Evolutionary conservation across 1,284 basidiomycete genomes (phyloP).

Genomic region (Chondrostereum purpureum): DNA sequence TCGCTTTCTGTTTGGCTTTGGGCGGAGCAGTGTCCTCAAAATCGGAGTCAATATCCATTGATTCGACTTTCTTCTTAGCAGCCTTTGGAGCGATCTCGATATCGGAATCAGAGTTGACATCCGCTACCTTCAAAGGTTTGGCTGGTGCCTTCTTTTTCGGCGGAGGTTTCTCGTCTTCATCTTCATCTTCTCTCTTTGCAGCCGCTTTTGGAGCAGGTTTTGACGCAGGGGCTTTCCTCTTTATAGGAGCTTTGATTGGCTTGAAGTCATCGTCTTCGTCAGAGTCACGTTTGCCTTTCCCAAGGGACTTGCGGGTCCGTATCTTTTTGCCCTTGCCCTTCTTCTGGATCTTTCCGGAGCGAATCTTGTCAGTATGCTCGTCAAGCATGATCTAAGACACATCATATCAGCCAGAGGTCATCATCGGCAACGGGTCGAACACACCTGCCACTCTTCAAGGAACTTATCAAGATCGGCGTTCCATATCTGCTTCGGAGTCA

Average conservation of each 20-base stretch:
- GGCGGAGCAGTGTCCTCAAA: constrained; percentile 8
- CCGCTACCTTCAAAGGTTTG: constrained; percentile 3
- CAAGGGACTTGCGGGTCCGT: constrained; percentile 64
- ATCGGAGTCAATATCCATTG: constrained; percentile 5
- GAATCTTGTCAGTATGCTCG: constrained; percentile 49
- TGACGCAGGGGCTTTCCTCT: constrained; percentile 16
- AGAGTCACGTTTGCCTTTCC: constrained; percentile 25
- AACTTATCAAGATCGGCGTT: constrained; percentile 85
- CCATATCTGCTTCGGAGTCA: constrained; percentile 85
- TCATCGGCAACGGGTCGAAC: constrained; percentile 20
- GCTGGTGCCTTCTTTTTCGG: neutral
- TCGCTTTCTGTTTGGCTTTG: constrained; percentile 27
- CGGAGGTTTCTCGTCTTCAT: constrained; percentile 18
- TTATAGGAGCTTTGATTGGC: constrained; percentile 18
- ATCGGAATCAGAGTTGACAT: constrained; percentile 1
- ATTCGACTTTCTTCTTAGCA: neutral
- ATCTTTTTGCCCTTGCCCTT: constrained; percentile 76
- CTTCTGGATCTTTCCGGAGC: constrained; percentile 55
- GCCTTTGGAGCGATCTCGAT: neutral
- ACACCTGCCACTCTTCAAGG: constrained; percentile 78
- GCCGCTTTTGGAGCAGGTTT: constrained; percentile 18
- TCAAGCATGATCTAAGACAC: constrained; percentile 51
- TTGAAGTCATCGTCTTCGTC: constrained; percentile 24
- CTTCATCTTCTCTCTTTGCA: constrained; percentile 21
- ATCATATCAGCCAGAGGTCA: constrained; percentile 2